Percentiles rank a stretch among this genome's conserved stretches.
phyloP scores from a whole-genome alignment of 1,284 basidiomycete species.

The Cryptococcus sp. region DNA sequence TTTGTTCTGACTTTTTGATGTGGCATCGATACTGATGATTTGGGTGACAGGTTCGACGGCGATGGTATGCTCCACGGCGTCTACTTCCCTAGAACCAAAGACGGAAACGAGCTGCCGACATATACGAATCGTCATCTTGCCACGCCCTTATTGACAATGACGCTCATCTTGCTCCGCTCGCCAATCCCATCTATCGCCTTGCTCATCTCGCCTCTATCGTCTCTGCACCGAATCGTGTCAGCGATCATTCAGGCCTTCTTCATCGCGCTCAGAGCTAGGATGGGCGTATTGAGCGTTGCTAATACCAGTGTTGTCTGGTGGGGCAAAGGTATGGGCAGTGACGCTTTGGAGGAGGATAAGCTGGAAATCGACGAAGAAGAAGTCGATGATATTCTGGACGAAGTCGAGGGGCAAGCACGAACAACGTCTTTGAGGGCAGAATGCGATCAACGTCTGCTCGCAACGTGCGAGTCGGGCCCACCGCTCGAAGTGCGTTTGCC shows the following conservation, averaged over 20 bases:
- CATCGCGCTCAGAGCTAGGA: conserved; percentile 37
- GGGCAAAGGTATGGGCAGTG: conserved; percentile 36
- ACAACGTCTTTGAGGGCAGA: background rate
- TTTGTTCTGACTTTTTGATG: background rate
- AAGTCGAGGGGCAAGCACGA: background rate
- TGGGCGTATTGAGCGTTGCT: conserved; percentile 54
- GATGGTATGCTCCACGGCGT: conserved; percentile 59
- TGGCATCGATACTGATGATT: background rate
- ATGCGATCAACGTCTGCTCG: conserved; percentile 50
- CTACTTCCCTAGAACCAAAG: conserved; percentile 41
- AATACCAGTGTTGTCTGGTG: conserved; percentile 56
- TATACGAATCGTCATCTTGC: conserved; percentile 45
- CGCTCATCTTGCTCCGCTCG: conserved; percentile 42
- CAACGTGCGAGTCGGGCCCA: conserved; percentile 57
- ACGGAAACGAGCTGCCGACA: conserved; percentile 6
- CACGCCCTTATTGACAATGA: conserved; percentile 35
- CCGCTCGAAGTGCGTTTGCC: conserved; percentile 55
- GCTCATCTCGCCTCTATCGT: conserved; percentile 54
- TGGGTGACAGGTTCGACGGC: conserved; percentile 46
- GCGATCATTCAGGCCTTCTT: conserved; percentile 53
- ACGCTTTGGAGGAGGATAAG: conserved; percentile 24
- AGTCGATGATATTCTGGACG: conserved; percentile 9
- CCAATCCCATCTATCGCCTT: conserved; percentile 57
- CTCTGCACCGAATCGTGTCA: conserved; percentile 48
- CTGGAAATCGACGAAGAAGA: background rate